Evolutionary conservation across 306 rosid genomes (phyloP), one percentile per base, ranked within the genome.

Genomic region (Ziziphus jujuba): DNA sequence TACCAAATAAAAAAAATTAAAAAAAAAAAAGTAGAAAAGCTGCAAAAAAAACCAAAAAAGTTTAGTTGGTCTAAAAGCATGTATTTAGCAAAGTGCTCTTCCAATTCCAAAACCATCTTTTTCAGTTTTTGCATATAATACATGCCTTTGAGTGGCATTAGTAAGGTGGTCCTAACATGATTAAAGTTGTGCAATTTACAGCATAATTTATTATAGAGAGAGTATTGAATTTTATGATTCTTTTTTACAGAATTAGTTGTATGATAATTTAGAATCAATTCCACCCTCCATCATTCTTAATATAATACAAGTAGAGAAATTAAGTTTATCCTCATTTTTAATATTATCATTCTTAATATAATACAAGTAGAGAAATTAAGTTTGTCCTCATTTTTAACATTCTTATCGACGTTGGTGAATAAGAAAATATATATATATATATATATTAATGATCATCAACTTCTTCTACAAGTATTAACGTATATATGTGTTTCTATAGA

Each of bases 121-220:
- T 72, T 43, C 45, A 38, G 53, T 54, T 55, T 63, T 48, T 60
- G 61, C 53, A 53, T 25, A 19, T 25, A 19, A 23, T 22, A 34
- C 66, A 43, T 43, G 66, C 53, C 36, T 72, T 25, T 71, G 2
- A 57, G n/a, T 64, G 69, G 59, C 60, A 72, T 59, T 48, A 21
- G 21, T 51, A 52, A 58, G 13, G 54, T 65, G 51, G 66, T 66
- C 48, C 56, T 58, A 65, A 59, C n/a, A 66, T 73, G 70, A 73
- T 66, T 65, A 72, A 66, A 66, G 72, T 56, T 58, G 20, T 49
- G 12, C 23, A 50, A 58, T 8, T 25, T 49, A 73, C 50, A 65
- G 54, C 54, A 55, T 63, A 55, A 7, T 7, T 34, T 60, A 60
- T 60, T n/a, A 2, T 4, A 28, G 4, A 40, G 45, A 40, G 45